Conservation (phyloP, 148 eudicot genomes). For the Fagopyrum esculentum region DNA sequence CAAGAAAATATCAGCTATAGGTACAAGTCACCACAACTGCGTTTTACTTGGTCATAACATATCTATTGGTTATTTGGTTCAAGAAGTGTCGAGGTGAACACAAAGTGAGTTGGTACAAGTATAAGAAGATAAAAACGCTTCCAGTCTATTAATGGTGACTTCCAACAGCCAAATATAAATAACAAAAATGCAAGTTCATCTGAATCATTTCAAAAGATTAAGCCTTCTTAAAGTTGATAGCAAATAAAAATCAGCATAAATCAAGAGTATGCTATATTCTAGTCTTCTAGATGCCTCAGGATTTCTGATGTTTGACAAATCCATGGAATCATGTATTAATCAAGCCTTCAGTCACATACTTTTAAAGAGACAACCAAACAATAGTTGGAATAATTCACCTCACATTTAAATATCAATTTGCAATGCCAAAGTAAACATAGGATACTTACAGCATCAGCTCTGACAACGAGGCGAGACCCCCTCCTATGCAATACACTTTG, state of each 20-base stretch:
- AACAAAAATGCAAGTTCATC: not conserved
- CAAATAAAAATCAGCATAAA: not conserved
- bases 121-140: not conserved
- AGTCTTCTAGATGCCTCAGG: not conserved
- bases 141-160: too few species aligned
- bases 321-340: not conserved
- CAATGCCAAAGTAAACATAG: not conserved
- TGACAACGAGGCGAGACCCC: conserved; percentile 61
- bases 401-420: not conserved
- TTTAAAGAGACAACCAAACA: not conserved
- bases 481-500: conserved; percentile 32
- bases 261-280: not conserved
- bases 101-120: not conserved
- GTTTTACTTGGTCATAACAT: not conserved
- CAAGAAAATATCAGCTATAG: not conserved
- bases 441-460: conserved; percentile 71
- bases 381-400: not conserved
- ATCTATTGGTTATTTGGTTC: not conserved
- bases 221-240: not conserved
- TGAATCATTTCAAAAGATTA: not conserved
- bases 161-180: not conserved
- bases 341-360: not conserved
- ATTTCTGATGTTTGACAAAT: not conserved
- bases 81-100: not conserved
- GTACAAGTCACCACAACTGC: not conserved